phyloP scores from a whole-genome alignment of 352 stramenopile genomes.

The Pythium coloratum region DNA sequence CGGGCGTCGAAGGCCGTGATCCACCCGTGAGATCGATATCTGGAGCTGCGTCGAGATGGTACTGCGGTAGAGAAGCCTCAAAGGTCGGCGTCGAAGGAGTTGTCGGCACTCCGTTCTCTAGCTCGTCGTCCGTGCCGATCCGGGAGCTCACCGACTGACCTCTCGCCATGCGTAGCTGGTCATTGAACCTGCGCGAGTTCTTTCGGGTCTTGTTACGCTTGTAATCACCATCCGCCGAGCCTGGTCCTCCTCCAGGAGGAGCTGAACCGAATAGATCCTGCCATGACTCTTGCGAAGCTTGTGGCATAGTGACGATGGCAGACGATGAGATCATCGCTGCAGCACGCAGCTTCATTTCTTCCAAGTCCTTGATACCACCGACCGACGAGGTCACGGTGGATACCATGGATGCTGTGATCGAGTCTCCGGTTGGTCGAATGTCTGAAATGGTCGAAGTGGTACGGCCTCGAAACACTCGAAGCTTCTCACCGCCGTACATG shows the following conservation, averaged over 20 bases:
- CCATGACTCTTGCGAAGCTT: slow-evolving; percentile 56
- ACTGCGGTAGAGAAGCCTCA: neutral
- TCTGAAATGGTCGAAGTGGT: slow-evolving; percentile 29
- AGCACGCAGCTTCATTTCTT: slow-evolving; percentile 73
- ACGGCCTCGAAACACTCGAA: slow-evolving; percentile 34
- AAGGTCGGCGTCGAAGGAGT: slow-evolving; percentile 7
- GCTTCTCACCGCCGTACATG: slow-evolving; percentile 28
- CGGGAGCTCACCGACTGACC: slow-evolving; percentile 53
- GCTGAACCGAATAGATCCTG: slow-evolving; percentile 65
- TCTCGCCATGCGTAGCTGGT: slow-evolving; percentile 59
- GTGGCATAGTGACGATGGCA: slow-evolving; percentile 9
- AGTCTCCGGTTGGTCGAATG: slow-evolving; percentile 23
- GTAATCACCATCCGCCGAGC: slow-evolving; percentile 32
- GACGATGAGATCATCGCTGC: slow-evolving; percentile 37
- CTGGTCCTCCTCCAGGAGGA: neutral
- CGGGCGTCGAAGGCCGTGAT: slow-evolving; percentile 9
- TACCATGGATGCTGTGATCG: slow-evolving; percentile 39
- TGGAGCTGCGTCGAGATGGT: neutral
- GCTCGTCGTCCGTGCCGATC: slow-evolving; percentile 45
- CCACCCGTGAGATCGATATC: neutral
- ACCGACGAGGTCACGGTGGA: slow-evolving; percentile 29
- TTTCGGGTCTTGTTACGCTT: slow-evolving; percentile 61
- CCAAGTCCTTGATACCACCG: slow-evolving; percentile 31
- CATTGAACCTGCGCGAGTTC: slow-evolving; percentile 70
- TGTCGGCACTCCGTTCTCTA: neutral